Evolutionary conservation across 129 eudicot species (phyloP).

Genomic region (Lonicera japonica): DNA sequence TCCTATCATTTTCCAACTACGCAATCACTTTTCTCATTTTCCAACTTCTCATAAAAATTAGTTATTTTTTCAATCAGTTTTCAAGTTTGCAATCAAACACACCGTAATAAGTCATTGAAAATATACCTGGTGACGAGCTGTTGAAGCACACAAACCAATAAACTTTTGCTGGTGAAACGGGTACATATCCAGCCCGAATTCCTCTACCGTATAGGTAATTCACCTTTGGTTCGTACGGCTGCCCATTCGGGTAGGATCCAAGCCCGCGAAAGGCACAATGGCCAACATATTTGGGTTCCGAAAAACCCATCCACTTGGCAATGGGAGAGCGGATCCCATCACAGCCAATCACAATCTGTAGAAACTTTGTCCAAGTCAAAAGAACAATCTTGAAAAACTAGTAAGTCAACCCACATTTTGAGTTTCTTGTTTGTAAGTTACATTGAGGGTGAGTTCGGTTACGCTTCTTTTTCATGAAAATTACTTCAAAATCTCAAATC

Average conservation of each 20-base stretch:
- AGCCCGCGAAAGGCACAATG: slow-evolving; percentile 92
- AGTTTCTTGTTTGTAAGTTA: not conserved
- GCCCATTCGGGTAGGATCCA: slow-evolving; percentile 70
- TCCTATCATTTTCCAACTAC: too few relatives aligned
- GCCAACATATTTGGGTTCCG: slow-evolving; percentile 74
- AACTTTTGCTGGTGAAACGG: slow-evolving; percentile 79
- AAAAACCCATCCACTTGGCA: slow-evolving; percentile 92
- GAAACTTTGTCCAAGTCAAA: not conserved
- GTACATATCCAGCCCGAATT: slow-evolving; percentile 78
- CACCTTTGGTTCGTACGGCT: slow-evolving; percentile 61
- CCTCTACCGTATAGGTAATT: slow-evolving; percentile 83
- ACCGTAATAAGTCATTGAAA: not conserved
- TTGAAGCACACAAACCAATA: slow-evolving; percentile 93
- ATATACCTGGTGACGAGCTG: slow-evolving; percentile 69
- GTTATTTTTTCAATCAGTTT: too few relatives aligned
- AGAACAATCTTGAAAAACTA: not conserved
- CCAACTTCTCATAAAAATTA: too few relatives aligned
- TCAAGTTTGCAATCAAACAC: not conserved
- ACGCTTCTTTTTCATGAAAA: too few relatives aligned
- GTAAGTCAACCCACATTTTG: slow-evolving; percentile 6
- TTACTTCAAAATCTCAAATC: too few relatives aligned
- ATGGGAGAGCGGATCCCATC: slow-evolving; percentile 83
- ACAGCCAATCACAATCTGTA: slow-evolving; percentile 83
- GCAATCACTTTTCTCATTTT: too few relatives aligned
- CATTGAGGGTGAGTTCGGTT: not conserved